These are phyloP conservation scores for Eucalyptus coolabah DNA, from an alignment of 345 rosid genomes.

Conservation along the genomic window DNA sequence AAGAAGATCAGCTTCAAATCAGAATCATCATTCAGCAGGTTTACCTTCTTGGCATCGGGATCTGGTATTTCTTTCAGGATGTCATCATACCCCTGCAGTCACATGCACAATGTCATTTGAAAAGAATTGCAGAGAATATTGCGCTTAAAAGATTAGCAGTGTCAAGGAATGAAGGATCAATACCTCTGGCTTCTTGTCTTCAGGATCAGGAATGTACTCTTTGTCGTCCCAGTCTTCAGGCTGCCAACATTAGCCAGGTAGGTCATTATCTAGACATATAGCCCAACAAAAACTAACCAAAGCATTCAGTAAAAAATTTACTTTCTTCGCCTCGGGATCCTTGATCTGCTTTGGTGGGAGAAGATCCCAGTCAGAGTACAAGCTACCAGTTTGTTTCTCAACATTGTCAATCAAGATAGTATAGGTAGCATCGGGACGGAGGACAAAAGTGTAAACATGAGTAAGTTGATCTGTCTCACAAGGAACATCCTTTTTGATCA, in stretches of 20 bases:
- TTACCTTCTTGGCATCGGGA: slow-evolving; percentile 84
- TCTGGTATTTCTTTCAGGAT: slow-evolving; percentile 47
- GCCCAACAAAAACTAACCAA: neutral
- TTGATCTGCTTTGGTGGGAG: slow-evolving; percentile 83
- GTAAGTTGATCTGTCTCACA: slow-evolving; percentile 98
- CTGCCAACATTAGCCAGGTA: slow-evolving; percentile 20
- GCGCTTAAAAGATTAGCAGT: neutral
- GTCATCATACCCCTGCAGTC: slow-evolving; percentile 53
- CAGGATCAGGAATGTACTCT: slow-evolving; percentile 37
- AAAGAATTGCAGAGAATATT: neutral
- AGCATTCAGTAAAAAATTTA: slow-evolving; percentile 29
- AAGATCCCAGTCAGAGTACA: slow-evolving; percentile 92
- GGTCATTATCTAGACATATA: neutral
- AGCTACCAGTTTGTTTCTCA: slow-evolving; percentile 91
- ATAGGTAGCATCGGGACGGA: slow-evolving; percentile 94
- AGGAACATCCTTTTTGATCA: slow-evolving; percentile 96
- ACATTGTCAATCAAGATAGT: slow-evolving; percentile 81
- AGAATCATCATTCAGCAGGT: neutral
- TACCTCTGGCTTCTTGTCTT: slow-evolving; percentile 42
- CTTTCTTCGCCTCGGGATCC: slow-evolving; percentile 95
- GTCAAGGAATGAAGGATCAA: neutral
- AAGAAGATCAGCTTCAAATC: neutral
- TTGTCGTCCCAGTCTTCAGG: slow-evolving; percentile 49
- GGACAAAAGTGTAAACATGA: slow-evolving; percentile 85
- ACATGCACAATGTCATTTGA: neutral